Evolutionary conservation across 345 rosid species (phyloP), one percentile per base, ranked within the genome.

Genomic region (Citrus sp.): DNA sequence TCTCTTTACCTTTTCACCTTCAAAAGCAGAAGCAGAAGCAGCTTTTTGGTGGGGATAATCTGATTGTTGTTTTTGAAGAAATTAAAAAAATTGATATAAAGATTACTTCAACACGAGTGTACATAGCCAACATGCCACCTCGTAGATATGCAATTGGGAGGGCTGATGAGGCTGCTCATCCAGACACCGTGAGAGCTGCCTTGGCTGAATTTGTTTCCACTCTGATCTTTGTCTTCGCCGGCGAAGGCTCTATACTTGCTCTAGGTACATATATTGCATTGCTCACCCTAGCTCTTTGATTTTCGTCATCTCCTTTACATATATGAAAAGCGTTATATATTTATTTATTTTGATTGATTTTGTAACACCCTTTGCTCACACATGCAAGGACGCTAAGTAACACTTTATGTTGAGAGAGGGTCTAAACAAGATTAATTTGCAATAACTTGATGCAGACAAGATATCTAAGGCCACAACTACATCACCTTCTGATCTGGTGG

Each of bases 241-340:
- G 96, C 63, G 96, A 88, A 82, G 98, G 98, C 81, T 90, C 91
- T 35, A 67, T 87, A 60, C 92, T 93, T 32, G 94, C 98, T 83
- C 90, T 93, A 6, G 85, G 94, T 87, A 59, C 13, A 54, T 69
- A 24, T 32, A 51, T 27, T 27, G 12, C n/a, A 69, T 66, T 6
- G 19, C 32, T 30, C 34, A 24, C 35, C 34, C 27, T 7, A 30
- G 34, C 2, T 67, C 70, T n/a, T 19, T 9, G 2, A 67, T 35
- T n/a, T 7, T 35, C 28, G 34, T 65, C 40, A 34, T 3, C 69
- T 9, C 49, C 16, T 42, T 38, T 38, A 8, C 42, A 8, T 38
- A 38, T 38, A 38, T 38, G 42, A 38, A 38, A 38, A 38, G 9
- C 42, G 2, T 38, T 38, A 38, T 38, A 0, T 38, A 1, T 38